Conservation (phyloP, 768 basidiomycete genomes). For the Leccinum variicolor region DNA sequence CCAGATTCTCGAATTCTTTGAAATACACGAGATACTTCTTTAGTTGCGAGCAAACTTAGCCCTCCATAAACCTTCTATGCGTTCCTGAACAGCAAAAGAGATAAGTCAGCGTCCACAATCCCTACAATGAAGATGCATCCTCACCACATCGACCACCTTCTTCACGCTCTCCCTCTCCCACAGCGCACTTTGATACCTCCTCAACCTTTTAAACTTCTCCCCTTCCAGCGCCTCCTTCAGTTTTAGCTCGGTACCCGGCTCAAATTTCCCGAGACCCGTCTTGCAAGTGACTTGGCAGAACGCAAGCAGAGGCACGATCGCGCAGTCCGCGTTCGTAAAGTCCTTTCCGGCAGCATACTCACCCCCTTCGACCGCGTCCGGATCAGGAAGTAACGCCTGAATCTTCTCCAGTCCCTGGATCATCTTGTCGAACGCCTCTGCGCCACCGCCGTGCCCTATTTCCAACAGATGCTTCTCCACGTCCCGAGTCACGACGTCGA, state of each 20-base stretch:
- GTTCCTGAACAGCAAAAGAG: constrained; percentile 1
- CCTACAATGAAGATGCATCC: not conserved
- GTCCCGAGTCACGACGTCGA: not conserved
- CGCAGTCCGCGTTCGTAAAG: constrained; percentile 60
- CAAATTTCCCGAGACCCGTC: constrained; percentile 49
- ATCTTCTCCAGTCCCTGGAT: constrained; percentile 3
- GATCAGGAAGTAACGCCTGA: constrained; percentile 20
- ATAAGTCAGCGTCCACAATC: not conserved
- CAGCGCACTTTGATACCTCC: constrained; percentile 45
- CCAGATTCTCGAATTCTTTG: too few species aligned
- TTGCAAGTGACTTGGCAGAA: constrained; percentile 39
- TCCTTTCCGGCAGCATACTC: constrained; percentile 36
- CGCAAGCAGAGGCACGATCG: constrained; percentile 53
- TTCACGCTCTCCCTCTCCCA: constrained; percentile 34
- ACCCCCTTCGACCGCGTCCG: constrained; percentile 40
- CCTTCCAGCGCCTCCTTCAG: constrained; percentile 39
- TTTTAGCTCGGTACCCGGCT: constrained; percentile 44
- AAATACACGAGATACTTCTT: not conserved
- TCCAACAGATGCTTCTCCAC: not conserved
- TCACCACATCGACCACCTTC: constrained; percentile 8
- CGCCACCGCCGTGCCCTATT: not conserved
- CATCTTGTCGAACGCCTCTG: not conserved
- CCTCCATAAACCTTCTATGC: not conserved
- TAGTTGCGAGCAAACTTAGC: not conserved
- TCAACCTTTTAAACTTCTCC: constrained; percentile 45